Percentiles rank a stretch among this genome's conserved stretches.
Conservation (phyloP, 2,329 filamentous ascomycete genomes). For the Coniochaeta sp. region DNA sequence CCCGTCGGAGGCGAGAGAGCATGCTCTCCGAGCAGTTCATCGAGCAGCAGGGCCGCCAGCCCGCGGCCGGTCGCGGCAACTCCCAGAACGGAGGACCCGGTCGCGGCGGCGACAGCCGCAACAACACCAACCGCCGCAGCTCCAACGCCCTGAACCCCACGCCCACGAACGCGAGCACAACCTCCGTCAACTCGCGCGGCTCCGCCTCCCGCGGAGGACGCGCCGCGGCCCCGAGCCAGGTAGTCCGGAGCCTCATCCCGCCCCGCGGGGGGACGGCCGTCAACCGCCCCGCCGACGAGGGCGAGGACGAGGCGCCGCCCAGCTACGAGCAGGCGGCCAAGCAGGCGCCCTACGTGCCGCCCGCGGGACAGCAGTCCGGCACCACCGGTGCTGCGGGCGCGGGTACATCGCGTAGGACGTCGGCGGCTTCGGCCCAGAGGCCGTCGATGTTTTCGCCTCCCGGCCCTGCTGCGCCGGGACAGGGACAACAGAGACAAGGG, state of each 20-base stretch:
- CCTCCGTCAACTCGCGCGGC: slow-evolving; percentile 9
- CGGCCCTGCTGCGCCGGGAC: not conserved
- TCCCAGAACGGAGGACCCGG: slow-evolving; percentile 4
- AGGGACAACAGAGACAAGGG: not conserved
- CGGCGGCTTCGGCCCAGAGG: not conserved
- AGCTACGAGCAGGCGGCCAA: slow-evolving; percentile 51
- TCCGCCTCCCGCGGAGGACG: slow-evolving; percentile 4
- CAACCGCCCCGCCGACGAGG: slow-evolving; percentile 27
- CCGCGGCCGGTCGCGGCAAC: slow-evolving; percentile 10
- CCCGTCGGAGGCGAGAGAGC: slow-evolving; percentile 57
- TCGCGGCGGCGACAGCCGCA: not conserved
- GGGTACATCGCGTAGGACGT: not conserved
- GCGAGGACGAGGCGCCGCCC: slow-evolving; percentile 44
- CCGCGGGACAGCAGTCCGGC: slow-evolving; percentile 11
- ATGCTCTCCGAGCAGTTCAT: slow-evolving; percentile 64
- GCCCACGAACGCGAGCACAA: slow-evolving; percentile 1
- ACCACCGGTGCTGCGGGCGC: not conserved
- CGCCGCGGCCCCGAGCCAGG: slow-evolving; percentile 15
- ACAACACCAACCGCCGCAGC: slow-evolving; percentile 11
- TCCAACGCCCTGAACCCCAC: slow-evolving; percentile 7
- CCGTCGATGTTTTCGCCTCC: not conserved
- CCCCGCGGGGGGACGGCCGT: slow-evolving; percentile 27
- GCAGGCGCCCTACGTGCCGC: slow-evolving; percentile 42
- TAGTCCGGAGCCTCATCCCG: slow-evolving; percentile 38
- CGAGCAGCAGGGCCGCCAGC: slow-evolving; percentile 45